These are phyloP conservation scores for Polymyxa betae DNA, from an alignment of 208 protist species.

Conservation along the genomic window DNA sequence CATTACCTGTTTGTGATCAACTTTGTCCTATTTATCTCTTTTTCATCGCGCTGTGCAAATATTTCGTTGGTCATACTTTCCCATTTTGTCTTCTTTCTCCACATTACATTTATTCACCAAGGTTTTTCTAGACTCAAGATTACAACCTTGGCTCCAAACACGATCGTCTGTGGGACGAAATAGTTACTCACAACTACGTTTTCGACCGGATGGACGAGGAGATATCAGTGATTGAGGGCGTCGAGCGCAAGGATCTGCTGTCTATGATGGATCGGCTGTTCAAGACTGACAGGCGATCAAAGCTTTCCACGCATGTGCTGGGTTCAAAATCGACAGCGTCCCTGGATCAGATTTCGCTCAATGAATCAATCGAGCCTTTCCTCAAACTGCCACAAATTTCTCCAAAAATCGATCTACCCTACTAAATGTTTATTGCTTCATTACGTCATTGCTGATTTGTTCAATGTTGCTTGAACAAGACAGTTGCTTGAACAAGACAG, in stretches of 20 bases:
- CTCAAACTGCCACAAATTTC: no score
- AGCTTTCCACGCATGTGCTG: conserved; percentile 14
- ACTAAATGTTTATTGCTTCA: no score
- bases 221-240: background rate
- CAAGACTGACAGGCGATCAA: background rate
- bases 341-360: no score
- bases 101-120: background rate
- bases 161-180: background rate
- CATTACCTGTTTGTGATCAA: no score
- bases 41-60: no score
- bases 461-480: no score
- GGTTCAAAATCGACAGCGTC: no score
- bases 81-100: background rate
- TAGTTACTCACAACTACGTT: background rate
- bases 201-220: conserved; percentile 33
- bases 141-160: background rate
- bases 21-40: background rate
- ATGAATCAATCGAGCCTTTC: no score
- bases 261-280: background rate
- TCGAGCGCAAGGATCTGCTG: conserved; percentile 28
- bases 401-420: no score
- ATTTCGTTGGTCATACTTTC: background rate
- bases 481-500: no score
- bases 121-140: background rate
- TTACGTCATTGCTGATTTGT: no score